phyloP scores from a whole-genome alignment of 2,329 filamentous ascomycete genomes.

The Chaetomium strumarium region DNA sequence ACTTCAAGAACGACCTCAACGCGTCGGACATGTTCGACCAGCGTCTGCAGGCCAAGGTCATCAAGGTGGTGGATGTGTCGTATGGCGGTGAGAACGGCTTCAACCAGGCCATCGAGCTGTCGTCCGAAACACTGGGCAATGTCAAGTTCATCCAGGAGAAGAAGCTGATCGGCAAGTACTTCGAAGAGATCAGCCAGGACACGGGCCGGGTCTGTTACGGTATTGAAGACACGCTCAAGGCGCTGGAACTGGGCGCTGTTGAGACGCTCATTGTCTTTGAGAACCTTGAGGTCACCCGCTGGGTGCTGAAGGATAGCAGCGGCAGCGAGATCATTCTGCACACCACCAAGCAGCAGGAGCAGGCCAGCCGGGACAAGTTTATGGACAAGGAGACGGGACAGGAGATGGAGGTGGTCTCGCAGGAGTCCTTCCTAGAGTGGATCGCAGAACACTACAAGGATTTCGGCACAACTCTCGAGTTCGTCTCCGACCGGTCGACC shows the following conservation, averaged over 20 bases:
- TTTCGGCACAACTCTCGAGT: conserved; percentile 91
- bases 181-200: conserved; percentile 97
- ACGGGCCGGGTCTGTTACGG: conserved; percentile 96
- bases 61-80: conserved; percentile 98
- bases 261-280: conserved; percentile 96
- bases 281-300: conserved; percentile 92
- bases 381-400: conserved; percentile 93
- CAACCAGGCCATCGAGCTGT: conserved; percentile 97
- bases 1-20: conserved; percentile 99
- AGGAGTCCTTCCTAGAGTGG: conserved; percentile 97
- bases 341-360: conserved; percentile 81
- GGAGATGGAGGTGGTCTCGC: conserved; percentile 90
- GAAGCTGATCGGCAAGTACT: conserved; percentile 98
- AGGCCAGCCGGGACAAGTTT: conserved; percentile 70
- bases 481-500: conserved; percentile 93
- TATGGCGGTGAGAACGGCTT: conserved; percentile 99
- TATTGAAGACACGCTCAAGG: conserved; percentile 96
- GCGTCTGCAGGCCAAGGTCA: conserved; percentile 88
- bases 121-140: conserved; percentile 91
- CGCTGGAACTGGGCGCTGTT: conserved; percentile 87
- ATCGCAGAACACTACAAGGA: conserved; percentile 98
- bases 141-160: conserved; percentile 99
- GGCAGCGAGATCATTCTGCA: conserved; percentile 72
- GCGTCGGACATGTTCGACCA: conserved; percentile 95
- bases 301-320: conserved; percentile 74